These are phyloP conservation scores for Candida pseudoviswanathii DNA, from an alignment of 1,139 yeast species.

Conservation along the genomic window DNA sequence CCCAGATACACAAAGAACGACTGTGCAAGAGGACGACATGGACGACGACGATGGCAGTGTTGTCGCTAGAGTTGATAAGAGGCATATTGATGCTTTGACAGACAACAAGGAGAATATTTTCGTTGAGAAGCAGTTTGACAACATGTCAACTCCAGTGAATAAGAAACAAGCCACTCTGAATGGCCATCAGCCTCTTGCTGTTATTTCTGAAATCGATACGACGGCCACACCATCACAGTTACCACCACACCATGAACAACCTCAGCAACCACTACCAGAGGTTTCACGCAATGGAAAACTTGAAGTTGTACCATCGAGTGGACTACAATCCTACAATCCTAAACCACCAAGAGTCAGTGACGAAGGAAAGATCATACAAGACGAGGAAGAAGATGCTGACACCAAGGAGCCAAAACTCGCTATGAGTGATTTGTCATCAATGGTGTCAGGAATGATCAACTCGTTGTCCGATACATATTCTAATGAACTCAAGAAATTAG, in stretches of 20 bases:
- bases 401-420: constrained; percentile 22
- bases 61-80: constrained; percentile 31
- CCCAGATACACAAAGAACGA: constrained; percentile 51
- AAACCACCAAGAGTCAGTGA: constrained; percentile 39
- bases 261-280: background rate
- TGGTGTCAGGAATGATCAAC: constrained; percentile 45
- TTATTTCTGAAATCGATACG: constrained; percentile 32
- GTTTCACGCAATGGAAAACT: background rate
- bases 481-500: constrained; percentile 25
- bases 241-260: background rate
- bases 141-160: constrained; percentile 36
- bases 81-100: constrained; percentile 32
- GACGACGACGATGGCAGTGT: constrained; percentile 28
- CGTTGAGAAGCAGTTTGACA: constrained; percentile 26
- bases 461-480: constrained; percentile 47
- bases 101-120: constrained; percentile 50
- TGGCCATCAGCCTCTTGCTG: constrained; percentile 36
- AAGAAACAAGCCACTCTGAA: constrained; percentile 13
- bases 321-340: constrained; percentile 25
- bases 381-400: constrained; percentile 12
- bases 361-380: constrained; percentile 28
- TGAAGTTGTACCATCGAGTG: background rate
- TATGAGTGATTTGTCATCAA: constrained; percentile 36
- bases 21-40: constrained; percentile 45
- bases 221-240: background rate